These are phyloP conservation scores for Penicillium sp. DNA, from an alignment of 2,329 filamentous ascomycete species.

Conservation along the genomic window DNA sequence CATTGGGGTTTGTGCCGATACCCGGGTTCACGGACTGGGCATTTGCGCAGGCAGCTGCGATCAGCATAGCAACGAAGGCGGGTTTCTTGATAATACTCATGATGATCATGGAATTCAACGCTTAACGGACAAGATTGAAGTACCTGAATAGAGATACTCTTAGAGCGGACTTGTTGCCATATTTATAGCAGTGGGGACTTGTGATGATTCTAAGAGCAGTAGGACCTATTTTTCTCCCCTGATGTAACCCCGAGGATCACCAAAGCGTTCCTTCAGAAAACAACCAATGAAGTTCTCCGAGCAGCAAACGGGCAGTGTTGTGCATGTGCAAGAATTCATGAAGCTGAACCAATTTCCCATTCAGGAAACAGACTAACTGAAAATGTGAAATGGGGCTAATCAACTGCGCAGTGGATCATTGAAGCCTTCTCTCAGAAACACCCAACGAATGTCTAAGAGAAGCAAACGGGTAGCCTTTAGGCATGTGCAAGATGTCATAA, in stretches of 20 bases:
- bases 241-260: background rate
- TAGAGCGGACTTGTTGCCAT: background rate
- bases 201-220: background rate
- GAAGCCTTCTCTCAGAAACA: background rate
- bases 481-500: background rate
- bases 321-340: background rate
- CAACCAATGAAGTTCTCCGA: background rate
- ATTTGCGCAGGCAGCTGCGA: background rate
- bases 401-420: no score
- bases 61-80: conserved; percentile 1
- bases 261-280: background rate
- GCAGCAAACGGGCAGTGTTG: background rate
- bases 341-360: background rate
- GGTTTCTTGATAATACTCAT: conserved; percentile 7
- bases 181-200: background rate
- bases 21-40: conserved; percentile 13
- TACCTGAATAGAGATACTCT: background rate
- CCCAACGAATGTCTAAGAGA: background rate
- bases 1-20: conserved; percentile 13
- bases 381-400: background rate
- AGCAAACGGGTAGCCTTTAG: background rate
- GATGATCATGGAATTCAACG: background rate
- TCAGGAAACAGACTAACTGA: background rate
- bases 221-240: background rate
- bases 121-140: background rate